Evolutionary conservation across 371 early-diverging fungal species (phyloP).

Genomic region (Rhizopus sp.): DNA sequence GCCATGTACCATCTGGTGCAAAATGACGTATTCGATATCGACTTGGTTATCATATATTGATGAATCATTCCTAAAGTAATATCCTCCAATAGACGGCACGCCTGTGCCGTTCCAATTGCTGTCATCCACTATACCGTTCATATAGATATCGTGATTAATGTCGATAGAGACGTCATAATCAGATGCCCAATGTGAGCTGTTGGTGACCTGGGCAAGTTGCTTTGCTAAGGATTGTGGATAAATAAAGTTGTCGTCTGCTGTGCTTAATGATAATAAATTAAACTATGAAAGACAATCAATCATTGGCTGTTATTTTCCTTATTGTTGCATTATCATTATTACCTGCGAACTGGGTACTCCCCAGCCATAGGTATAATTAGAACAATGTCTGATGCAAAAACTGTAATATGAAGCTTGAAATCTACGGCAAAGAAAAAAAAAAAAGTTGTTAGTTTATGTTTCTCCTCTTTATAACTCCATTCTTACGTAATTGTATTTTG

Average conservation of each 20-base stretch:
- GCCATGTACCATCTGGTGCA: conserved; percentile 42
- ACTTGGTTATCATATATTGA: conserved; percentile 29
- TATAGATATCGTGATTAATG: conserved; percentile 38
- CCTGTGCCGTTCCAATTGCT: conserved; percentile 21
- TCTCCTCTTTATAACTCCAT: not conserved
- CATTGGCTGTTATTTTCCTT: not conserved
- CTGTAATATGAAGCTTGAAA: conserved; percentile 34
- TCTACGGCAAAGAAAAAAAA: conserved; percentile 9
- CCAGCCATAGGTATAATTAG: conserved; percentile 36
- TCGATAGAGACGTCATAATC: conserved; percentile 30
- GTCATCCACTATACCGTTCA: conserved; percentile 18
- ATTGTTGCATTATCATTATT: not conserved
- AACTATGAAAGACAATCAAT: conserved; percentile 20
- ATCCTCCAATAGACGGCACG: conserved; percentile 22
- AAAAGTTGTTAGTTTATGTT: not conserved
- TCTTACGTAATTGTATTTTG: conserved; percentile 29
- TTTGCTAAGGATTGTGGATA: conserved; percentile 42
- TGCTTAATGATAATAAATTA: conserved; percentile 16
- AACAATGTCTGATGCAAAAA: conserved; percentile 31
- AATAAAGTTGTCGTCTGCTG: conserved; percentile 35
- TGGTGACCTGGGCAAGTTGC: conserved; percentile 26
- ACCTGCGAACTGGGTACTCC: conserved; percentile 39
- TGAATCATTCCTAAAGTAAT: conserved; percentile 26
- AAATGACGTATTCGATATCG: conserved; percentile 34
- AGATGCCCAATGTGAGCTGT: conserved; percentile 24